Conservation (phyloP, 148 eudicot genomes). For the Mesembryanthemum crystallinum region DNA sequence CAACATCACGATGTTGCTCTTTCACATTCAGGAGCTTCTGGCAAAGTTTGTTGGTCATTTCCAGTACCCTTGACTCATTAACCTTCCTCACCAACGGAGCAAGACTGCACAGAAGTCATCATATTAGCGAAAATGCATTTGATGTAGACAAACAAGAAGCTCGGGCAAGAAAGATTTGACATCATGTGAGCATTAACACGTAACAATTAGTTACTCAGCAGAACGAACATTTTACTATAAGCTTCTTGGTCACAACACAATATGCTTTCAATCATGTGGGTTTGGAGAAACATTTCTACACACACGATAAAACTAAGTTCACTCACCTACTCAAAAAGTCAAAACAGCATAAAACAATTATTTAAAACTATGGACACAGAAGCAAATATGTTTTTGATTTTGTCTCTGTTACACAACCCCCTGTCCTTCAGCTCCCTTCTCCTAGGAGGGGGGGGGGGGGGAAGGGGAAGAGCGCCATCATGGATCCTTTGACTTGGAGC, state of each 20-base stretch:
- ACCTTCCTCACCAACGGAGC: constrained; percentile 97
- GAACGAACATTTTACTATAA: neutral
- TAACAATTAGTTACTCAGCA: neutral
- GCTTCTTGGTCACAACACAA: neutral
- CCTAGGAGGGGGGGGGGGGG: no score
- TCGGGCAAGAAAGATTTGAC: neutral
- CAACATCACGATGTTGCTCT: constrained; percentile 93
- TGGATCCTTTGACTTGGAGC: neutral
- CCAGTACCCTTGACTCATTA: constrained; percentile 72
- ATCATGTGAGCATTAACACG: neutral
- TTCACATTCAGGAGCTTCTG: constrained; percentile 80
- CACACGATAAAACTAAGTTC: neutral
- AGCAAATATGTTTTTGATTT: neutral
- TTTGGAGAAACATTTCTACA: neutral
- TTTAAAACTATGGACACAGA: neutral
- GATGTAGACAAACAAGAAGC: neutral
- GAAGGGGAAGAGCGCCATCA: neutral
- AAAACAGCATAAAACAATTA: neutral
- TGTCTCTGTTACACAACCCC: neutral
- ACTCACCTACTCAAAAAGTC: neutral
- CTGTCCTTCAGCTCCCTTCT: neutral
- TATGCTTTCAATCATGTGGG: no score
- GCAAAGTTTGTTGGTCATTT: constrained; percentile 80
- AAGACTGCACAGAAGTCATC: constrained; percentile 47
- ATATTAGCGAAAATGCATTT: constrained; percentile 10